Evolutionary conservation across 164 flowering plant species (phyloP).

Genomic region (Echeveria elegans): DNA sequence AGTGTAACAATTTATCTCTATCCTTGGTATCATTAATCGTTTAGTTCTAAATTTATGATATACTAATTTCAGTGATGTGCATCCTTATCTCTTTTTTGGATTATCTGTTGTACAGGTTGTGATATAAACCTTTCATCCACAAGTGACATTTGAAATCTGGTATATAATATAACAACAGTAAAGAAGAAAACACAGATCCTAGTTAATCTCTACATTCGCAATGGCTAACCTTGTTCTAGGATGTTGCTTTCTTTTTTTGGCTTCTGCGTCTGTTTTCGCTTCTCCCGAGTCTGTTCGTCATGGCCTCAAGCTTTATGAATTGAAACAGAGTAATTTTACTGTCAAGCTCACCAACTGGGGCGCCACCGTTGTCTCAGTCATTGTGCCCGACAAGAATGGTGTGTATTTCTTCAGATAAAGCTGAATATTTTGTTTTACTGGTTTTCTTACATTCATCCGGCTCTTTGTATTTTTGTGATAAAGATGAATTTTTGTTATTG

Average conservation of each 20-base stretch:
- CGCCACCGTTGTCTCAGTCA: slow-evolving; percentile 37
- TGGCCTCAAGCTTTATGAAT: slow-evolving; percentile 34
- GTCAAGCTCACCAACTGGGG: slow-evolving; percentile 65
- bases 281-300: slow-evolving; percentile 9
- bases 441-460: not conserved
- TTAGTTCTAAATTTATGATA: not conserved
- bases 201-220: not conserved
- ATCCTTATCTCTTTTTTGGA: not conserved
- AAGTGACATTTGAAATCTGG: not conserved
- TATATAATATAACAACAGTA: not conserved
- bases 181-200: not conserved
- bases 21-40: not conserved
- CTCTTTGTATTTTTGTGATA: not conserved
- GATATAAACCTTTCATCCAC: not conserved
- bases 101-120: not conserved
- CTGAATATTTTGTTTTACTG: not conserved
- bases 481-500: not conserved
- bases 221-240: not conserved
- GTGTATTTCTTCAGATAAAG: slow-evolving; percentile 2
- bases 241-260: slow-evolving; percentile 12
- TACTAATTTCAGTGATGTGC: not conserved
- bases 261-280: slow-evolving; percentile 1
- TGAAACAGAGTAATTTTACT: slow-evolving; percentile 45
- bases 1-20: not conserved
- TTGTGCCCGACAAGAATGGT: slow-evolving; percentile 59